These are phyloP conservation scores for Periconia sp. DNA, from an alignment of 2,329 filamentous ascomycete species.

Conservation along the genomic window DNA sequence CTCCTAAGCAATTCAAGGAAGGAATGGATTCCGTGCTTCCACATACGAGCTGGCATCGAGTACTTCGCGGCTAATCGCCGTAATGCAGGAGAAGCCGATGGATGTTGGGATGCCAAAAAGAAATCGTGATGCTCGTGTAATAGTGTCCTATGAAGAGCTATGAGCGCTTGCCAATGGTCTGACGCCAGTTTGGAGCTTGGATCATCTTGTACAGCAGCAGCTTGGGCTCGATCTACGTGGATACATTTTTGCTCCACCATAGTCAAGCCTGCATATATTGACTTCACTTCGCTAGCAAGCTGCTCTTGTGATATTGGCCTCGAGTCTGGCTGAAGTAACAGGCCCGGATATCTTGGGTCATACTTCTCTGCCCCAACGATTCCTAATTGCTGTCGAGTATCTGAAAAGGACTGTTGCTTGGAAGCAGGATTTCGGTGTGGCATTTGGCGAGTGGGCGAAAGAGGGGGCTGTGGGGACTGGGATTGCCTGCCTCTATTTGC, in stretches of 20 bases:
- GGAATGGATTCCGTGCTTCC: conserved; percentile 88
- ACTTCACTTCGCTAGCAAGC: conserved; percentile 79
- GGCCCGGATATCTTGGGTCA: conserved; percentile 44
- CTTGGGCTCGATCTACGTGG: conserved; percentile 73
- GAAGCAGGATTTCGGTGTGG: conserved; percentile 16
- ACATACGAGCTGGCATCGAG: conserved; percentile 91
- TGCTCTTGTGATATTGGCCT: conserved; percentile 77
- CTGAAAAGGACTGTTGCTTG: conserved; percentile 15
- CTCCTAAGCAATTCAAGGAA: conserved; percentile 74
- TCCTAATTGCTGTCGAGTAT: conserved; percentile 27
- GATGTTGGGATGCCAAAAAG: conserved; percentile 86
- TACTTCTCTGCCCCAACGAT: conserved; percentile 42
- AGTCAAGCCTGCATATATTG: conserved; percentile 80
- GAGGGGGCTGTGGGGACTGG: conserved; percentile 17
- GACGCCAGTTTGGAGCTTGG: conserved; percentile 53
- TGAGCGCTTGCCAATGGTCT: conserved; percentile 84
- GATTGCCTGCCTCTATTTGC: conserved; percentile 24
- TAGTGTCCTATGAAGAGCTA: conserved; percentile 79
- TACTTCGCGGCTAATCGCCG: conserved; percentile 77
- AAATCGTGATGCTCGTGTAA: conserved; percentile 71
- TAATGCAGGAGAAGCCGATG: conserved; percentile 70
- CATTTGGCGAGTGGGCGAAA: conserved; percentile 16
- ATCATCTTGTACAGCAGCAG: conserved; percentile 58
- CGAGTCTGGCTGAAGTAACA: conserved; percentile 66
- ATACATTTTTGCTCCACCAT: conserved; percentile 91